Conservation (phyloP, 345 rosid genomes). For the Combretum micranthum region DNA sequence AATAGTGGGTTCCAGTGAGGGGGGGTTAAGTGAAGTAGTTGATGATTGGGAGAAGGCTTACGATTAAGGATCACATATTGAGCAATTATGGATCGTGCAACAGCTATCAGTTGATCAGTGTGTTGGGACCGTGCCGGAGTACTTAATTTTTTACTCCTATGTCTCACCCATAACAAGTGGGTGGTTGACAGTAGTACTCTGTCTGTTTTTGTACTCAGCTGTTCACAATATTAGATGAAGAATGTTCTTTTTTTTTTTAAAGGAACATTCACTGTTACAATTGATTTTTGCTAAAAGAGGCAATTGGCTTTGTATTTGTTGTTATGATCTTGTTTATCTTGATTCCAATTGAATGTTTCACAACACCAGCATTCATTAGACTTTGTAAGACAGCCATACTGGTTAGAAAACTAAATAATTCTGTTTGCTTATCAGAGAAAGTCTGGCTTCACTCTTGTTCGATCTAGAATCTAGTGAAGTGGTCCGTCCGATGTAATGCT, state of each 20-base stretch:
- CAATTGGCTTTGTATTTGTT: too few species aligned
- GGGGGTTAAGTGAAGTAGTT: slow-evolving; percentile 39
- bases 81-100: background rate
- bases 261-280: slow-evolving; percentile 1
- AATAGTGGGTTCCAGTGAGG: slow-evolving; percentile 16
- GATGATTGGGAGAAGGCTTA: slow-evolving; percentile 93
- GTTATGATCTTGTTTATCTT: too few species aligned
- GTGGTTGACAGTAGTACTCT: background rate
- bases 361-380: too few species aligned
- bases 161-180: background rate
- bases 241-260: slow-evolving; percentile 1
- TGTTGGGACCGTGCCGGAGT: background rate
- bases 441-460: too few species aligned
- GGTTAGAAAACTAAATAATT: too few species aligned
- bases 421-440: too few species aligned
- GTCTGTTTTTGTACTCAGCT: background rate
- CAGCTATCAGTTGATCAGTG: background rate
- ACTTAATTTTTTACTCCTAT: background rate
- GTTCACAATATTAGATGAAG: background rate
- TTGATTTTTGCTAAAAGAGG: too few species aligned
- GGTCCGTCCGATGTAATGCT: too few species aligned
- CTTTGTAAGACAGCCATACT: too few species aligned
- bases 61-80: slow-evolving; percentile 23
- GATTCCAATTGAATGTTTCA: too few species aligned
- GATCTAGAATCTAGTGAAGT: too few species aligned